These are phyloP conservation scores for Talaromyces rugulosus DNA, from an alignment of 2,329 filamentous ascomycete genomes.

Conservation along the genomic window DNA sequence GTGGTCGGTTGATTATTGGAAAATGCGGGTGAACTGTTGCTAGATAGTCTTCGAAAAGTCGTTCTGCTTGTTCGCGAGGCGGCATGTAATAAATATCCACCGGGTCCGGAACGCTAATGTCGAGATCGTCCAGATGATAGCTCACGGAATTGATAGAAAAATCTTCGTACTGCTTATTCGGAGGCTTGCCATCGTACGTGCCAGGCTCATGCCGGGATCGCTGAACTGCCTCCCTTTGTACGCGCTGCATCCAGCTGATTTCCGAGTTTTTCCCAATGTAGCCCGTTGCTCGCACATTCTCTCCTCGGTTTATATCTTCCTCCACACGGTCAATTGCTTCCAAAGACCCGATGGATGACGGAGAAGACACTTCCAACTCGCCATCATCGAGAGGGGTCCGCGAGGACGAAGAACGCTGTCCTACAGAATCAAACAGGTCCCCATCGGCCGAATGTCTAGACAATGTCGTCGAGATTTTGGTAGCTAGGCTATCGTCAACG, in stretches of 20 bases:
- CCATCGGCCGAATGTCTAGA: conserved; percentile 29
- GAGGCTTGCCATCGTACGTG: conserved; percentile 20
- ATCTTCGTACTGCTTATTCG: conserved; percentile 24
- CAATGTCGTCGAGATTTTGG: conserved; percentile 32
- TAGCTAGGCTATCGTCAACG: conserved; percentile 30
- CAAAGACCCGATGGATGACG: conserved; percentile 38
- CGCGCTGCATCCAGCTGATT: conserved; percentile 42
- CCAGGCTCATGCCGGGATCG: conserved; percentile 25
- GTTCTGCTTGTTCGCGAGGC: conserved; percentile 35
- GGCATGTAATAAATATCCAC: conserved; percentile 39
- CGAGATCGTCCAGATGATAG: conserved; percentile 43
- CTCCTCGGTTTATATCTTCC: conserved; percentile 39
- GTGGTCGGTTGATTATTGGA: conserved; percentile 40
- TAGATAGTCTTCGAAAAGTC: conserved; percentile 40
- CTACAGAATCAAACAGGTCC: conserved; percentile 17
- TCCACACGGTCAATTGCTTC: conserved; percentile 44
- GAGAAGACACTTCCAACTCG: conserved; percentile 22
- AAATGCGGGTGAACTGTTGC: conserved; percentile 40
- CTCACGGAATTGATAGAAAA: conserved; percentile 32
- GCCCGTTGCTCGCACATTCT: conserved; percentile 34
- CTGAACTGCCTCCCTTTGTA: conserved; percentile 36
- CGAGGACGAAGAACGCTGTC: conserved; percentile 24
- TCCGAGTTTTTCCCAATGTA: conserved; percentile 46
- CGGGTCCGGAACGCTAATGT: conserved; percentile 36
- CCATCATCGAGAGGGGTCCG: conserved; percentile 25